Percentiles rank a stretch among this genome's conserved stretches.
phyloP scores from a whole-genome alignment of 768 basidiomycete species.

The Saitozyma sp. region DNA sequence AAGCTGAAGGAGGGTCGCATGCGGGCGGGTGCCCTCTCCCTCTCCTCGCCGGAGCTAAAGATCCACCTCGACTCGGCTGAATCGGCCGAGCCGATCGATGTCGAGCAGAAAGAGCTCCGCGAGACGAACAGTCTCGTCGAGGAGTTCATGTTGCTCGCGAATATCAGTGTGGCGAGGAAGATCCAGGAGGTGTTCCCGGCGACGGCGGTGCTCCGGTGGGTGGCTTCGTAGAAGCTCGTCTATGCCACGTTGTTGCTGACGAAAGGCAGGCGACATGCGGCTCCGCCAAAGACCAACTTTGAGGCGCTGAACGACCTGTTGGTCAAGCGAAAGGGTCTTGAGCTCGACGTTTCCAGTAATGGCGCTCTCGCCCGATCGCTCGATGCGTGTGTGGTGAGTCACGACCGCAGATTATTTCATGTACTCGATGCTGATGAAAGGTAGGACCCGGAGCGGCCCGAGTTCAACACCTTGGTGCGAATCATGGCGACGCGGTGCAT shows the following conservation, averaged over 20 bases:
- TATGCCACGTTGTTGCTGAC: no score
- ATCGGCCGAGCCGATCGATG: conserved; percentile 91
- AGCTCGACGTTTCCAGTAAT: conserved; percentile 85
- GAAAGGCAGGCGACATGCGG: conserved; percentile 71
- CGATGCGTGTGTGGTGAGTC: conserved; percentile 77
- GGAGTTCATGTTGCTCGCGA: conserved; percentile 98
- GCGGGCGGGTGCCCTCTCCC: conserved; percentile 93
- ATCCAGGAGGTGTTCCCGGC: conserved; percentile 94
- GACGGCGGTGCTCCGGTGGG: conserved; percentile 84
- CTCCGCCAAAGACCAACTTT: conserved; percentile 89
- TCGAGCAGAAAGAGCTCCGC: conserved; percentile 86
- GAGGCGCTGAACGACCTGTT: conserved; percentile 93
- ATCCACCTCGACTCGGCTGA: conserved; percentile 92
- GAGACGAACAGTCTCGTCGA: conserved; percentile 98
- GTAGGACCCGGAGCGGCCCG: conserved; percentile 77
- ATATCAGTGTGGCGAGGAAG: conserved; percentile 85
- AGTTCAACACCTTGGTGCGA: conserved; percentile 95
- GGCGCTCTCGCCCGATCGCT: conserved; percentile 83
- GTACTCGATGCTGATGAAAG: conserved; percentile 7
- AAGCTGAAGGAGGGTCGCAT: conserved; percentile 83
- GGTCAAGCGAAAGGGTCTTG: conserved; percentile 76
- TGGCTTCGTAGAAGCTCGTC: not conserved
- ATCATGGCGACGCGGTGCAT: conserved; percentile 99
- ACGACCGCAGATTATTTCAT: not conserved
- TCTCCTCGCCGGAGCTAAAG: conserved; percentile 97